Evolutionary conservation across 164 flowering plant species (phyloP), one percentile per base, ranked within the genome.

Genomic region (Vitis rotundifolia): DNA sequence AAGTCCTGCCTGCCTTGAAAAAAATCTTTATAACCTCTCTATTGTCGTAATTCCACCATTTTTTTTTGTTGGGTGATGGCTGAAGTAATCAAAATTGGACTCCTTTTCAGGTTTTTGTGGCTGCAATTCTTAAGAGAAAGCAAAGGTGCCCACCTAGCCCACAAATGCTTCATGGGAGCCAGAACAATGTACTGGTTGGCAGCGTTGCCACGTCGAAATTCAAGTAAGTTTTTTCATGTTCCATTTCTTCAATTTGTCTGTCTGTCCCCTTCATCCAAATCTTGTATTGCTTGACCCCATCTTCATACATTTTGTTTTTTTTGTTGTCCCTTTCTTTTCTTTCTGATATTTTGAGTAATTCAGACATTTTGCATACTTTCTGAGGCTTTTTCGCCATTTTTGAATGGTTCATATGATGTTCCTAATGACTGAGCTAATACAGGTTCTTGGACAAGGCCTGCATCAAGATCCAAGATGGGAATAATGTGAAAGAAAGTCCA

Each of bases 391-490:
- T 22, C 2, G 26, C 26, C 26, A 22, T 22, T 22, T 22, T 22
- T 22, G 26, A 22, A 22, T 22, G 2, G 26, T 37, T 37, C 44
- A 37, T 3, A 37, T 37, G 7, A 37, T 37, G 44, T 37, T 6
- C 44, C 44, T 37, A 37, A 37, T 37, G 44, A 3, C 6, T 37
- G 11, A 14, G 19, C 5, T 22, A 14, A 5, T 71, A 56, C 86
- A 94, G 97, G 78, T 94, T 88, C 80, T 70, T 94, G 86, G 95
- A 94, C 86, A 94, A 92, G 71, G 99, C 99, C n/a, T 87, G 93
- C 89, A 85, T 94, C 59, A 88, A 74, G 72, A 65, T 50, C 10
- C 72, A 79, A 77, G 89, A 84, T 13, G 83, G 75, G 11, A 66
- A 48, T 11, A 69, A 66, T 4, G 59, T 31, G 3, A 78, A 73